A percentile compares a stretch with the other conserved stretches of the same genome.
phyloP scores from a whole-genome alignment of 2,329 filamentous ascomycete genomes.

The Trichophyton rubrum region DNA sequence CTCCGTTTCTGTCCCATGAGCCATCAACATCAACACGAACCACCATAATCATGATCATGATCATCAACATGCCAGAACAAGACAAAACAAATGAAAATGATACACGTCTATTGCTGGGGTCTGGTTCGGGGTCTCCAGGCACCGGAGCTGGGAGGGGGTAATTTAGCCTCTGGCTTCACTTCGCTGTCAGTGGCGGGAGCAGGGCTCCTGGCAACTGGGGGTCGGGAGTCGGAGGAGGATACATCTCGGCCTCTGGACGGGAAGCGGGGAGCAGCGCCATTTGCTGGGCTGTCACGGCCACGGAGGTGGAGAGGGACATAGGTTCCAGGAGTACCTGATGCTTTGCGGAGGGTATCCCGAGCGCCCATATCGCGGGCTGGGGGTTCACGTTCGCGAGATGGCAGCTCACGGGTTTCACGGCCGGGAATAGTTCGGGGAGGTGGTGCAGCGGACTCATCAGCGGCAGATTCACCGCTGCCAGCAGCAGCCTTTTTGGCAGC shows the following conservation, averaged over 20 bases:
- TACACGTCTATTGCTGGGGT: slow-evolving; percentile 7
- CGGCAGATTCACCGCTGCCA: slow-evolving; percentile 15
- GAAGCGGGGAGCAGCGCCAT: slow-evolving; percentile 1
- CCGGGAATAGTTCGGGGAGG: slow-evolving; percentile 4
- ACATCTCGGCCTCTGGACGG: background rate
- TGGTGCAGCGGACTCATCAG: slow-evolving; percentile 17
- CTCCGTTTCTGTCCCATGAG: background rate
- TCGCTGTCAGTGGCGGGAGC: slow-evolving; percentile 8
- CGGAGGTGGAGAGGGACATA: slow-evolving; percentile 14
- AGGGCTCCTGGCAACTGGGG: slow-evolving; percentile 9
- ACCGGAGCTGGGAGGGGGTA: slow-evolving; percentile 4
- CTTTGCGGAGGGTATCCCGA: background rate
- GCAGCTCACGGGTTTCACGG: slow-evolving; percentile 5
- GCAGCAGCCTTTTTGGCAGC: slow-evolving; percentile 36
- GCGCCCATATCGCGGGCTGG: background rate
- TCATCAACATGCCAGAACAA: background rate
- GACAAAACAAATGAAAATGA: background rate
- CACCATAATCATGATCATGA: background rate
- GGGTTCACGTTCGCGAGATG: background rate
- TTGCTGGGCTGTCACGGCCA: slow-evolving; percentile 9
- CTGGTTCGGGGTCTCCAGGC: slow-evolving; percentile 13
- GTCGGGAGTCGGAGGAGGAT: background rate
- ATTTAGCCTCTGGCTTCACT: slow-evolving; percentile 5
- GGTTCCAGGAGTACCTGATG: slow-evolving; percentile 1
- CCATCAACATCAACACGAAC: background rate